Evolutionary conservation across 257 asterid species (phyloP), one percentile per base, ranked within the genome.

Genomic region (Solanum tarapatanum): DNA sequence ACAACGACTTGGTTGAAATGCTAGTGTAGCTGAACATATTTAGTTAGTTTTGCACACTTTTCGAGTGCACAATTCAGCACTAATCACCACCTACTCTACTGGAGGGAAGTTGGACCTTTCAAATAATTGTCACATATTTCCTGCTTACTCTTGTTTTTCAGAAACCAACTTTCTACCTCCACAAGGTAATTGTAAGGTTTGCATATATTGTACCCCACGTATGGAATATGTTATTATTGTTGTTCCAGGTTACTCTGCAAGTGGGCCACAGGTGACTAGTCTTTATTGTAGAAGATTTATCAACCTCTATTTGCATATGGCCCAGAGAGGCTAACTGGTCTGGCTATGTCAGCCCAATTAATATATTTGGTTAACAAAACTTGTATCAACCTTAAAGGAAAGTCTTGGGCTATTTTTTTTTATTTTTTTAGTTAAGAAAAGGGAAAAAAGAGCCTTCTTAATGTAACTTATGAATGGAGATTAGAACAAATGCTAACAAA

Each of bases 1-100:
- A 92, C 93, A 92, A 91, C 91, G 92, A 93, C 94, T 48, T 89
- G 66, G 58, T 39, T 76, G 35, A 30, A 2, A 7, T 19, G 1
- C 11, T 7, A 2, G 24, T 19, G 66, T 55, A 55, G 23, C 66
- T 55, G 2, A 19, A 3, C 0, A 2, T 7, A 55, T 7, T 55
- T 19, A 55, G 1, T 48, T 19, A 55, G 64, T 55, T 55, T 19
- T 16, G 0, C n/a, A 7, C 11, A 55, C 24, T 19, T 55, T 48
- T 48, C 21, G 3, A 14, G 19, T 14, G 3, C 19, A 48, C 64
- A 55, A 7, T 55, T 55, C 64, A 55, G 7, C 24, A 55, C 64
- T 17, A 45, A 45, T 45, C 24, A 55, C 64, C 11, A 0, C 64
- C 64, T 55, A 55, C 7, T 55, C 64, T 55, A 55, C 24, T 55